These are phyloP conservation scores for Saitozyma sp. DNA, from an alignment of 768 basidiomycete genomes.

Conservation along the genomic window DNA sequence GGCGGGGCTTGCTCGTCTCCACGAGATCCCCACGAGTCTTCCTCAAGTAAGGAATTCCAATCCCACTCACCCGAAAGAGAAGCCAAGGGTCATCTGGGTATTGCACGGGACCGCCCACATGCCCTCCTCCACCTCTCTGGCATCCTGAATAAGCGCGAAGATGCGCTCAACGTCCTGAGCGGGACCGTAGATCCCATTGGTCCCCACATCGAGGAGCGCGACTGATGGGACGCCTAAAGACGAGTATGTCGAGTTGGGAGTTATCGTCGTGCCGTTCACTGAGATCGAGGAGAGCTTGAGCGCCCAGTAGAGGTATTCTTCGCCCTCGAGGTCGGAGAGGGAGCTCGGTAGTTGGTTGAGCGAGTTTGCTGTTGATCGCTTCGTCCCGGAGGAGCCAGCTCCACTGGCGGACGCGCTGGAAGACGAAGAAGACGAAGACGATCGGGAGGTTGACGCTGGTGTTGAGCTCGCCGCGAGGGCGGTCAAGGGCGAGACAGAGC, in stretches of 20 bases:
- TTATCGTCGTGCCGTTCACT: constrained; percentile 43
- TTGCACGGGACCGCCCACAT: constrained; percentile 48
- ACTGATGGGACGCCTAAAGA: constrained; percentile 23
- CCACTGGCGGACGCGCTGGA: too few species aligned
- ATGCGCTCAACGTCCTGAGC: constrained; percentile 43
- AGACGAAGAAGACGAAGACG: too few species aligned
- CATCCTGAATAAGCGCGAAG: constrained; percentile 38
- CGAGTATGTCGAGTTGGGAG: constrained; percentile 37
- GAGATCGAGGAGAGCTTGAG: constrained; percentile 34
- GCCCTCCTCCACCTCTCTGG: constrained; percentile 40
- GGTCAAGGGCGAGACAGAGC: too few species aligned
- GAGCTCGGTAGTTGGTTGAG: too few species aligned
- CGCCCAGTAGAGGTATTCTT: constrained; percentile 25
- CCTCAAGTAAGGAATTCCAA: too few species aligned
- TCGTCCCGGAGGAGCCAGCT: too few species aligned
- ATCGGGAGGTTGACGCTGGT: too few species aligned
- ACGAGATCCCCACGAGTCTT: too few species aligned
- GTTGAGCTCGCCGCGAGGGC: too few species aligned
- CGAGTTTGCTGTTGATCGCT: too few species aligned
- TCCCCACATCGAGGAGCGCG: constrained; percentile 46
- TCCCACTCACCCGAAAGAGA: constrained; percentile 42
- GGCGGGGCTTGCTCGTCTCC: too few species aligned
- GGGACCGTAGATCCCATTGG: constrained; percentile 47
- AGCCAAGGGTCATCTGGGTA: constrained; percentile 44
- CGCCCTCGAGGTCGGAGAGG: too few species aligned